A percentile compares a stretch with the other conserved stretches of the same genome.
phyloP scores from a whole-genome alignment of 768 basidiomycete genomes.

The Suillus weaverae region DNA sequence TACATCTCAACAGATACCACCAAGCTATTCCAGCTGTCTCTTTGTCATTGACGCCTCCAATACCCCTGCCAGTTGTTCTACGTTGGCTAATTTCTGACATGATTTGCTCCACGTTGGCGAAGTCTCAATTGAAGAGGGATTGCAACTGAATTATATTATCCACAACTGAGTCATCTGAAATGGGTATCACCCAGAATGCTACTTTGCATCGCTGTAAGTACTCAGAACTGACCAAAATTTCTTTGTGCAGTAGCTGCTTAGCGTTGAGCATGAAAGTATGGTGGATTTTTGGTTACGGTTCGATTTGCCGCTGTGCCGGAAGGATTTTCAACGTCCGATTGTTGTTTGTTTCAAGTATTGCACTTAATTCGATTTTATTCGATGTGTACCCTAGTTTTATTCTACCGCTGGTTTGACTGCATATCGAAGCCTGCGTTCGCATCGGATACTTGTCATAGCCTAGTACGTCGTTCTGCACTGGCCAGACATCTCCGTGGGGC shows the following conservation, averaged over 20 bases:
- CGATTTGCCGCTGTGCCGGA: no score
- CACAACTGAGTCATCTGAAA: background rate
- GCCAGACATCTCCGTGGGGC: no score
- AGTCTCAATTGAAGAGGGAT: background rate
- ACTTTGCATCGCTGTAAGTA: background rate
- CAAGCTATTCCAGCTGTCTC: conserved; percentile 46
- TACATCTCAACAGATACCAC: conserved; percentile 54
- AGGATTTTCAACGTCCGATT: no score
- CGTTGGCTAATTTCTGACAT: conserved; percentile 60
- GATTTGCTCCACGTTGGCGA: conserved; percentile 10
- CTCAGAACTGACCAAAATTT: background rate
- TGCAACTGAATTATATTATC: background rate
- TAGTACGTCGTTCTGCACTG: no score
- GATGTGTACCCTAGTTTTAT: no score
- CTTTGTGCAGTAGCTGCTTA: background rate
- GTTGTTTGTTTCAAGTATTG: no score
- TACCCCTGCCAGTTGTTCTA: conserved; percentile 67
- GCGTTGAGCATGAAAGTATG: no score
- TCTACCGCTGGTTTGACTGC: no score
- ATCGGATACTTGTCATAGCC: no score
- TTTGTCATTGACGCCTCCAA: conserved; percentile 74
- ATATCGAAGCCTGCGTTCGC: no score
- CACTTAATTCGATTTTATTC: no score
- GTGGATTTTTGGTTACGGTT: no score
- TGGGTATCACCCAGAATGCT: background rate